Base-by-base conservation (phyloP, 2,329 filamentous ascomycete species). In the Fusarium sp. region DNA sequence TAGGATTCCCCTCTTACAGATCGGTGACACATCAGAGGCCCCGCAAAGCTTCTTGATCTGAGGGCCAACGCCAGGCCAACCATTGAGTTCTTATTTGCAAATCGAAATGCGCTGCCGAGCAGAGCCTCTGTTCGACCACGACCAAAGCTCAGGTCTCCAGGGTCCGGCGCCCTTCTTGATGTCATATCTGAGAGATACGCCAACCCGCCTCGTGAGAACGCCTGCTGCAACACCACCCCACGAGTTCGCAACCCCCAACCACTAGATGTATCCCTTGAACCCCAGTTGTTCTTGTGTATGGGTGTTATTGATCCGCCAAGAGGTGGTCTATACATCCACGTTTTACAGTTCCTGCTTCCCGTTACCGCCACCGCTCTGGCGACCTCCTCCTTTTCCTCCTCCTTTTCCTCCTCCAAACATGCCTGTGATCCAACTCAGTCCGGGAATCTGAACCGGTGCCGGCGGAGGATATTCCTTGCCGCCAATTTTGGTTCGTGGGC, bases 391-490 rank as follows among this genome's bases (percentile, higher is more conserved):
- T 23, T 23, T 23, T 23, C 18, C 66, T 40, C 70, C 66, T 8
- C 74, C 71, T 23, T 23, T 23, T 23, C 18, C 66, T 40, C 70
- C 66, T 8, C 74, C 71, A 36, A 76, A 54, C 67, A 74, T 65
- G 18, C 75, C 71, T 41, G 77, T 75, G 56, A 85, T 60, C 76
- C 80, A 83, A 18, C 79, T 80, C 59, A 81, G 65, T 12, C 82
- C 82, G n/a, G 80, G 79, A 51, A 83, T 77, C 44, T 77, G 73
- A 46, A 79, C 69, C 62, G 80, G 79, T 27, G 82, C 83, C 28
- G 82, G 78, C 6, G 82, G 83, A 43, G 84, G 85, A 60, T 86
- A 86, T 43, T 79, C 73, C 67, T 83, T 84, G 66, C 82, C 83
- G 55, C 81, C 72, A 55, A 85, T 76, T 51, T 80, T 81, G 57